Conservation (phyloP, 2,329 filamentous ascomycete genomes). For the Cladosporium halotolerans region DNA sequence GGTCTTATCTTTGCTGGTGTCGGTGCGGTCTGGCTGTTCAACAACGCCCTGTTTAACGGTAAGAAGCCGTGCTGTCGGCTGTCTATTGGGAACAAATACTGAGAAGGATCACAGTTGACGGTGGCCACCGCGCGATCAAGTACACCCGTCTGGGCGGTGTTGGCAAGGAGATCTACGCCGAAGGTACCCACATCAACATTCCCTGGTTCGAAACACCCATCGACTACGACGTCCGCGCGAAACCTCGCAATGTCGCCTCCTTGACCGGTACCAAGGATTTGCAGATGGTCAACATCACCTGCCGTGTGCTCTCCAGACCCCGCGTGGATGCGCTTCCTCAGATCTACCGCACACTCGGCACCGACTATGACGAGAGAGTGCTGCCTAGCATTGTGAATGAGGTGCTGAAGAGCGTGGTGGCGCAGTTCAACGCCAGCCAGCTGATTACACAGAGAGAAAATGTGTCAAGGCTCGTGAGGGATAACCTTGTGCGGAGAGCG, state of each 20-base stretch:
- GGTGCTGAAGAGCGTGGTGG: conserved; percentile 96
- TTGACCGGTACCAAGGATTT: conserved; percentile 97
- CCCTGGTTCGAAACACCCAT: conserved; percentile 98
- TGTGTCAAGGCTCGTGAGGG: conserved; percentile 82
- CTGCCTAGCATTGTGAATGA: conserved; percentile 98
- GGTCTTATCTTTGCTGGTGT: conserved; percentile 47
- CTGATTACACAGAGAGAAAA: conserved; percentile 99
- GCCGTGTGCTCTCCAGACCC: conserved; percentile 92
- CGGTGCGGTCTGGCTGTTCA: conserved; percentile 49
- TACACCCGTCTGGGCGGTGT: conserved; percentile 86
- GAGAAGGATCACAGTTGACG: conserved; percentile 58
- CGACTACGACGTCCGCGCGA: conserved; percentile 94
- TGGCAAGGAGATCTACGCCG: conserved; percentile 88
- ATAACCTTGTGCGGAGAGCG: conserved; percentile 84
- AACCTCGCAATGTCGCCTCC: conserved; percentile 92
- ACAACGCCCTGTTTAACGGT: conserved; percentile 66
- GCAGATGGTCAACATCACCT: conserved; percentile 99
- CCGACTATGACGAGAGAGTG: conserved; percentile 96
- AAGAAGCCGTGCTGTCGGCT: conserved; percentile 17
- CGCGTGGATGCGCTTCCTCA: conserved; percentile 83
- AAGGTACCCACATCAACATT: conserved; percentile 92
- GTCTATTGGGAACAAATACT: neutral
- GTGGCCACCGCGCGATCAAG: conserved; percentile 98
- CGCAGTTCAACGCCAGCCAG: conserved; percentile 97
- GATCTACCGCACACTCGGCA: conserved; percentile 92